Conservation (phyloP, 805 yeast genomes). For the Hanseniaspora meyeri region DNA sequence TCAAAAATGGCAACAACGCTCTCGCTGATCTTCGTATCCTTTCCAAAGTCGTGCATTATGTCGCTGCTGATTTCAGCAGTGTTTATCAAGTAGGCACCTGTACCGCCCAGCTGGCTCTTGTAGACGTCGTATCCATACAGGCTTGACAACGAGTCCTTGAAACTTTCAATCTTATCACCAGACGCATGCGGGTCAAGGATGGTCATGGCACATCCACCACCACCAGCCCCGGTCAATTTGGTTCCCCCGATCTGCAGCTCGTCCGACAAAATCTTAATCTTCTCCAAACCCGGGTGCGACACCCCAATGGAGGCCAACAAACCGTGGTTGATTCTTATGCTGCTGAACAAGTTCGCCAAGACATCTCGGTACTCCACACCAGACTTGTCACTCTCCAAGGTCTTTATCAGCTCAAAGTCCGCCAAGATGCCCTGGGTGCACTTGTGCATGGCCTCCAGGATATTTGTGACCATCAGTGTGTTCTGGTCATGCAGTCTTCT, state of each 20-base stretch:
- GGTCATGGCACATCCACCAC: slow-evolving; percentile 97
- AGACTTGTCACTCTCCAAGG: slow-evolving; percentile 26
- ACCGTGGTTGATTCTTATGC: slow-evolving; percentile 79
- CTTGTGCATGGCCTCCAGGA: slow-evolving; percentile 66
- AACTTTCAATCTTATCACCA: slow-evolving; percentile 25
- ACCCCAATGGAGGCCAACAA: slow-evolving; percentile 76
- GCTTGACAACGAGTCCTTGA: slow-evolving; percentile 25
- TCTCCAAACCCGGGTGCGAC: slow-evolving; percentile 82
- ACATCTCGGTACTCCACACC: slow-evolving; percentile 14
- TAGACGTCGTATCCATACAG: slow-evolving; percentile 56
- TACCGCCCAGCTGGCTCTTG: slow-evolving; percentile 76
- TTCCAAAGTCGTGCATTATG: slow-evolving; percentile 11
- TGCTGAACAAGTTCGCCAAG: slow-evolving; percentile 35
- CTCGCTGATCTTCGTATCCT: neutral
- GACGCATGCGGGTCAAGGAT: slow-evolving; percentile 38
- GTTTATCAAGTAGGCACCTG: slow-evolving; percentile 49
- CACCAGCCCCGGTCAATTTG: slow-evolving; percentile 96
- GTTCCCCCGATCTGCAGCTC: slow-evolving; percentile 64
- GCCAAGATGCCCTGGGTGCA: slow-evolving; percentile 57
- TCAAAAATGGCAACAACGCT: neutral
- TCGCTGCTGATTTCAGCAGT: slow-evolving; percentile 15
- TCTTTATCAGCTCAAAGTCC: slow-evolving; percentile 1
- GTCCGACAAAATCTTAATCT: slow-evolving; percentile 55
- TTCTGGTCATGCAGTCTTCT: slow-evolving; percentile 39
- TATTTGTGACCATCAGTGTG: slow-evolving; percentile 43